These are phyloP conservation scores for Wickerhamomyces sp. DNA, from an alignment of 1,139 yeast genomes.

Conservation along the genomic window DNA sequence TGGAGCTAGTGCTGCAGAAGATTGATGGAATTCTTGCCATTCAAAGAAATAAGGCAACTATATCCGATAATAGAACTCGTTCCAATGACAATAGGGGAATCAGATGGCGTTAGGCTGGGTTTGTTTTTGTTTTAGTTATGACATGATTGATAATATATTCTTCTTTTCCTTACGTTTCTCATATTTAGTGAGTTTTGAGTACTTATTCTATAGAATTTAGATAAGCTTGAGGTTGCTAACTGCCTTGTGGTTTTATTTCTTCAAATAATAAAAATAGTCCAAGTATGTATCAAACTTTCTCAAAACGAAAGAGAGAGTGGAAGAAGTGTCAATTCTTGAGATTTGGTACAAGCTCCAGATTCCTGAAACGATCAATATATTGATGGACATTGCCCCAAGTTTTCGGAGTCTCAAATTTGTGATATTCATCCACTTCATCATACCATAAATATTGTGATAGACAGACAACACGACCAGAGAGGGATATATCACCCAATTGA, in stretches of 20 bases:
- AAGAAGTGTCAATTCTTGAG: constrained; percentile 6
- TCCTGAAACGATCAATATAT: constrained; percentile 16
- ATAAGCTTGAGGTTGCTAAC: no score
- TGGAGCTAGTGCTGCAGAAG: constrained; percentile 77
- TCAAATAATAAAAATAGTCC: constrained; percentile 9
- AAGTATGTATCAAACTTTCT: constrained; percentile 17
- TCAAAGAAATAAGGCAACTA: constrained; percentile 40
- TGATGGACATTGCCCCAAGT: constrained; percentile 17
- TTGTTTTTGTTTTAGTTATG: not conserved
- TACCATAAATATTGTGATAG: constrained; percentile 40
- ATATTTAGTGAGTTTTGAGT: not conserved
- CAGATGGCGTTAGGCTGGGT: constrained; percentile 6
- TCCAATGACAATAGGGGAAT: not conserved
- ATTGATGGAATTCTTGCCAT: constrained; percentile 85
- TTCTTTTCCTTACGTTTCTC: not conserved
- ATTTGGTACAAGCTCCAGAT: constrained; percentile 12
- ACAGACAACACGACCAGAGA: constrained; percentile 27
- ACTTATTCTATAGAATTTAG: not conserved
- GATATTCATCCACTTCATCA: constrained; percentile 30
- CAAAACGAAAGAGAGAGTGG: constrained; percentile 12
- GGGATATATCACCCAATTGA: constrained; percentile 26
- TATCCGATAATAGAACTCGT: not conserved
- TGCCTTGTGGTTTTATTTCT: not conserved
- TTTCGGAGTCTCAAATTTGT: constrained; percentile 17
- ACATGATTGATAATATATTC: not conserved